Evolutionary conservation across 2,329 filamentous ascomycete genomes (phyloP), one percentile per base, ranked within the genome.

Genomic region (Pestalotiopsis sp.): DNA sequence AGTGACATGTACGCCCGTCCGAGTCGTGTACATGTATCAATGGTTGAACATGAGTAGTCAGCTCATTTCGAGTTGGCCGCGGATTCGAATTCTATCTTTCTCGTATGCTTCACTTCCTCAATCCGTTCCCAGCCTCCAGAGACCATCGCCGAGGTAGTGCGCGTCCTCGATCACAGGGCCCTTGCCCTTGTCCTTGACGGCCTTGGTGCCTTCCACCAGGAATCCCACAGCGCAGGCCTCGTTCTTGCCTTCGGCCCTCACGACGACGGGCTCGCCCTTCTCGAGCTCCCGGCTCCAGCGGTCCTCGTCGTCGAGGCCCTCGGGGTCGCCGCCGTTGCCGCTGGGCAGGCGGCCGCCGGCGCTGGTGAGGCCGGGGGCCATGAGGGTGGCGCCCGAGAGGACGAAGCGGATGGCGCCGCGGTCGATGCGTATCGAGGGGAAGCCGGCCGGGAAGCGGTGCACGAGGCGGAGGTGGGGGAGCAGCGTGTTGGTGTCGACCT

Each of bases 321-420:
- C 84, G 59, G 81, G 79, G 4, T 80, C 82, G 71, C 81, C 81
- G 69, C 69, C 68, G 5, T 82, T 69, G 2, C 74, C 74, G 61
- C 71, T 88, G 83, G 96, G 96, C 75, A 99, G 81, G 62, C 93
- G 81, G 0, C 96, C 96, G 0, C 96, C 96, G 0, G 90, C 82
- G 23, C 90, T 94, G 36, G 96, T 99, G 74, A 99, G 81, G 0
- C 96, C 96, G 0, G 96, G 96, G 1, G 94, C 95, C 96, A 99
- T 99, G 71, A 99, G 90, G 14, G 95, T 94, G 0, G 96, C 96
- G 59, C 96, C 96, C 1, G 91, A 93, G 1, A 99, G 88, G 31
- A 99, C 95, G 82, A 99, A 99, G 70, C 96, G 93, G 77, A 99
- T 98, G 4, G 96, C 96, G 71, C 96, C 96, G 64, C 96, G 90